Conservation (phyloP, 1,139 yeast genomes). For the Hansenula sp. region DNA sequence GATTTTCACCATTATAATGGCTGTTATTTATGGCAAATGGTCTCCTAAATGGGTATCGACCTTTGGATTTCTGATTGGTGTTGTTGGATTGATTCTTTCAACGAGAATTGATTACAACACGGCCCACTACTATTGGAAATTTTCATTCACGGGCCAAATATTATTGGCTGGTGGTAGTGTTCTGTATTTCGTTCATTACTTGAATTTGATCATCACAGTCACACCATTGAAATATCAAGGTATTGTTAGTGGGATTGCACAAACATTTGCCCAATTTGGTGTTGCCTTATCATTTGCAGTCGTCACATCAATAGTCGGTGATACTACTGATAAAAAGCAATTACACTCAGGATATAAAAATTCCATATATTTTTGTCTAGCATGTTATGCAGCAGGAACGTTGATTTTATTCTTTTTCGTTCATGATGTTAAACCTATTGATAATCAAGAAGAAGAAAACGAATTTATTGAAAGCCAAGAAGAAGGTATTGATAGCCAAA, state of each 20-base stretch:
- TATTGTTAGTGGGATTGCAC: conserved; percentile 26
- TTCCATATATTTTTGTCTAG: conserved; percentile 1
- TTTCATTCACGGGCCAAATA: conserved; percentile 17
- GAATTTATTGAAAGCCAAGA: too few species aligned
- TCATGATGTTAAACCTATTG: background rate
- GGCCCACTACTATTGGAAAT: conserved; percentile 24
- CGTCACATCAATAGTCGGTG: conserved; percentile 23
- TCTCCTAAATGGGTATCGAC: conserved; percentile 12
- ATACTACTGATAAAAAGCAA: conserved; percentile 1
- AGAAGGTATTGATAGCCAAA: too few species aligned
- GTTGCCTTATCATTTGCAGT: conserved; percentile 24
- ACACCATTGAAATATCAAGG: conserved; percentile 29
- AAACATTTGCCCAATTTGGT: conserved; percentile 26
- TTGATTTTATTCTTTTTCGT: background rate
- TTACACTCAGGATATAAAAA: background rate
- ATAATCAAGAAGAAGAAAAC: too few species aligned
- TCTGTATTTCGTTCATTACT: conserved; percentile 5
- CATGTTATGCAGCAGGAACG: background rate
- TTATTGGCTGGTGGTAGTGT: conserved; percentile 20
- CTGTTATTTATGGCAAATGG: conserved; percentile 15
- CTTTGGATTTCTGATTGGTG: conserved; percentile 14
- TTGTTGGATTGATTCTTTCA: conserved; percentile 18
- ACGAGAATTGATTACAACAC: conserved; percentile 15
- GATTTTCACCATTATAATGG: conserved; percentile 4
- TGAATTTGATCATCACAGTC: conserved; percentile 22